These are phyloP conservation scores for Heterobasidion occidentale DNA, from an alignment of 1,284 basidiomycete genomes.

Conservation along the genomic window DNA sequence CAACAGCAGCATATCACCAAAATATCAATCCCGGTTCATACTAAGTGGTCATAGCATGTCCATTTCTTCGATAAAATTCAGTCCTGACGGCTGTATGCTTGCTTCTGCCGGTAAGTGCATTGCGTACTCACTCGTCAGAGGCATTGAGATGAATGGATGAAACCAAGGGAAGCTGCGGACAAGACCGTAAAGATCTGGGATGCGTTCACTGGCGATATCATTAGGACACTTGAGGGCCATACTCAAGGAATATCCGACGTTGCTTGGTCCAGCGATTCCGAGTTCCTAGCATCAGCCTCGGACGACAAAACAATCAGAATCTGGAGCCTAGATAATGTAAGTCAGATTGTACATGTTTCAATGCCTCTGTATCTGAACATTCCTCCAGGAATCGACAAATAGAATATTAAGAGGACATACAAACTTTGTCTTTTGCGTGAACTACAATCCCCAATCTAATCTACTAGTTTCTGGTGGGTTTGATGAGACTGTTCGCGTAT, in stretches of 20 bases:
- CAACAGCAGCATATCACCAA: conserved; percentile 17
- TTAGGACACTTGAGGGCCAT: conserved; percentile 66
- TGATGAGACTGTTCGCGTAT: conserved; percentile 91
- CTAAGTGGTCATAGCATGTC: conserved; percentile 69
- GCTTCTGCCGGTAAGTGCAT: conserved; percentile 63
- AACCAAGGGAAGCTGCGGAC: conserved; percentile 62
- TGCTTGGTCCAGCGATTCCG: conserved; percentile 77
- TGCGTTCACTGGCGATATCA: conserved; percentile 58
- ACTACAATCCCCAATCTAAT: conserved; percentile 86
- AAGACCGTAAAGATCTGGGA: conserved; percentile 78
- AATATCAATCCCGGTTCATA: conserved; percentile 39
- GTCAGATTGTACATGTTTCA: conserved; percentile 13
- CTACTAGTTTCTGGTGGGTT: conserved; percentile 88
- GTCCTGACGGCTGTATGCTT: conserved; percentile 63
- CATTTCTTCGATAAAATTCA: conserved; percentile 74
- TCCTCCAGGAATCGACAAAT: conserved; percentile 41
- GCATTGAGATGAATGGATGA: not conserved
- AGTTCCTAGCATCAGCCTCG: conserved; percentile 81
- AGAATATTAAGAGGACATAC: conserved; percentile 79
- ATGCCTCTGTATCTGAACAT: not conserved
- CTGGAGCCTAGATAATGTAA: conserved; percentile 67
- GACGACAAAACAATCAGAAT: conserved; percentile 84
- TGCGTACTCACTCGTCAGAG: conserved; percentile 1
- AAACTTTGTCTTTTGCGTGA: conserved; percentile 89
- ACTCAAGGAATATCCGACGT: conserved; percentile 83